Evolutionary conservation across 225 moss, liverwort and hornwort species (phyloP).

Genomic region (Polytrichum formosum): DNA sequence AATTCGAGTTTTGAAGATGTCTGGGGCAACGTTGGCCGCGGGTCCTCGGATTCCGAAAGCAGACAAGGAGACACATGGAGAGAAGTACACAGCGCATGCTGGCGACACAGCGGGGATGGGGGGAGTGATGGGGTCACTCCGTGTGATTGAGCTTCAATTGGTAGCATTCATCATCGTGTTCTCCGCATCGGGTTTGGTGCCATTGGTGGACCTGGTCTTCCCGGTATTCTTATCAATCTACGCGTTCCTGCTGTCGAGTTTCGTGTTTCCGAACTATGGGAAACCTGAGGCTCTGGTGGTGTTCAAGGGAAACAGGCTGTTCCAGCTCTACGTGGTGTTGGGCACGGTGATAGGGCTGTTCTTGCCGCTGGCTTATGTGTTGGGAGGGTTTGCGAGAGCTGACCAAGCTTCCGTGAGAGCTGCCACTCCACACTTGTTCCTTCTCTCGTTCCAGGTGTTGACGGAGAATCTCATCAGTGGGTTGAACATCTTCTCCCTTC

Average conservation of each 20-base stretch:
- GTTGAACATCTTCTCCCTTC: constrained; percentile 39
- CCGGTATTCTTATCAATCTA: constrained; percentile 49
- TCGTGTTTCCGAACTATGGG: constrained; percentile 49
- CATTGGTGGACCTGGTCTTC: constrained; percentile 36
- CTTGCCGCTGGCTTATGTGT: constrained; percentile 47
- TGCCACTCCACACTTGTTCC: constrained; percentile 53
- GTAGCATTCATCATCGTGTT: constrained; percentile 67
- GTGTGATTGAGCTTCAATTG: constrained; percentile 53
- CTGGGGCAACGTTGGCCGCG: constrained; percentile 56
- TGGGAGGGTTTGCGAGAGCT: constrained; percentile 48
- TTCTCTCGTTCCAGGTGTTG: constrained; percentile 56
- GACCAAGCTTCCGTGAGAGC: constrained; percentile 47
- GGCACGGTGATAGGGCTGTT: constrained; percentile 46
- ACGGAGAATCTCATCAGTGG: constrained; percentile 49
- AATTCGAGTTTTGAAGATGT: constrained; percentile 22
- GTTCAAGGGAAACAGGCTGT: constrained; percentile 43
- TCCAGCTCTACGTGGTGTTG: constrained; percentile 38
- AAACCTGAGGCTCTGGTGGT: constrained; percentile 27
- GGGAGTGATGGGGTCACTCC: constrained; percentile 56
- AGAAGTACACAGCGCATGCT: constrained; percentile 30
- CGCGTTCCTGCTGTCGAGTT: constrained; percentile 34
- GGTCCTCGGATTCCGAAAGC: constrained; percentile 36
- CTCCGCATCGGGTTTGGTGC: constrained; percentile 50
- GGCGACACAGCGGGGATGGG: constrained; percentile 34
- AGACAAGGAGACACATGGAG: constrained; percentile 32